Evolutionary conservation across 176 grass and related monocot genomes (phyloP).

Genomic region (Eleusine coracana): DNA sequence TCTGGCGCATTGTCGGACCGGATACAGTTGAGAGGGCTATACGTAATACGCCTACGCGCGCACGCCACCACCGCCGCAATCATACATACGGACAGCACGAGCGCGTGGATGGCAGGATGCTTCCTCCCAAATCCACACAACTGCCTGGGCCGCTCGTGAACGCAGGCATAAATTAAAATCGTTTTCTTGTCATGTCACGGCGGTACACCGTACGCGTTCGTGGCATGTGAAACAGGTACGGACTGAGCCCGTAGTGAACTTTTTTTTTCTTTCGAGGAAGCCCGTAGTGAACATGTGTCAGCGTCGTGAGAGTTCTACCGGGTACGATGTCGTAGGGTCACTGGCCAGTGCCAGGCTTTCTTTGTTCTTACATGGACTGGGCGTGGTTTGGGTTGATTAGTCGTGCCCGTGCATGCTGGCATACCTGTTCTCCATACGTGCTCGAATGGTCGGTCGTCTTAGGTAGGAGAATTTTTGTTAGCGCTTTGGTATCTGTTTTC

Average conservation of each 20-base stretch:
- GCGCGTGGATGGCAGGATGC: background rate
- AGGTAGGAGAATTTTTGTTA: background rate
- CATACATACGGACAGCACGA: constrained; percentile 11
- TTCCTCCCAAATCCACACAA: background rate
- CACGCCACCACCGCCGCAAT: constrained; percentile 42
- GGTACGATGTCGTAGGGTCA: background rate
- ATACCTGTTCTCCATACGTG: background rate
- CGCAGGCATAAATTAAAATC: background rate
- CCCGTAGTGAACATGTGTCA: background rate
- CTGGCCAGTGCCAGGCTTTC: background rate
- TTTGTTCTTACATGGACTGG: background rate
- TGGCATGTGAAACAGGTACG: constrained; percentile 29
- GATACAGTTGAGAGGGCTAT: background rate
- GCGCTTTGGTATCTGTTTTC: background rate
- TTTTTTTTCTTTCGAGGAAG: too few relatives aligned
- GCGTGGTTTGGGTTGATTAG: background rate
- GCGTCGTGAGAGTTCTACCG: background rate
- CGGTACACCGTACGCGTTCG: constrained; percentile 24
- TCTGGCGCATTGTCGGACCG: constrained; percentile 27
- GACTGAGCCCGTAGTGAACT: background rate
- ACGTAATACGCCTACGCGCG: constrained; percentile 36
- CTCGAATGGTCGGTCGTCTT: background rate
- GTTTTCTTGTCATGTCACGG: background rate
- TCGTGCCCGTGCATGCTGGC: background rate
- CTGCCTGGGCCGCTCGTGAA: constrained; percentile 7